Percentiles rank a stretch among this genome's conserved stretches.
phyloP scores from a whole-genome alignment of 176 grass and related monocot species.

The Tuctoria greenei region DNA sequence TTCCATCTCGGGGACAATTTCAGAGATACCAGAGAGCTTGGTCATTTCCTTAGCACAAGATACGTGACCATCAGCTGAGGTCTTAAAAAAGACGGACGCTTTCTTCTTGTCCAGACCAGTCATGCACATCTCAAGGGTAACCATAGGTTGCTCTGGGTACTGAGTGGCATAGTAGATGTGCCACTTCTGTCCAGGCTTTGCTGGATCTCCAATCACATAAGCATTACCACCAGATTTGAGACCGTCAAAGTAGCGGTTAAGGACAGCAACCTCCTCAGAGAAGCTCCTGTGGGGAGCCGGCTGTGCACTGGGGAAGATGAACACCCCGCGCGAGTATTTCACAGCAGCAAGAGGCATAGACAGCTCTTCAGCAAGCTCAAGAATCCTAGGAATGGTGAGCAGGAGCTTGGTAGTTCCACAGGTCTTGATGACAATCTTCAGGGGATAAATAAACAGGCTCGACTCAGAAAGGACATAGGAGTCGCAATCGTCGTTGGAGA shows the following conservation, averaged over 20 bases:
- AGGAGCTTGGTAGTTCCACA: slow-evolving; percentile 80
- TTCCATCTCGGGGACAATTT: slow-evolving; percentile 76
- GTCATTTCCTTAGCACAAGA: slow-evolving; percentile 74
- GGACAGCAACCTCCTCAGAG: slow-evolving; percentile 62
- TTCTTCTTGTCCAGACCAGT: slow-evolving; percentile 60
- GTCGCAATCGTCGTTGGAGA: slow-evolving; percentile 70
- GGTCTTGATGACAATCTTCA: slow-evolving; percentile 74
- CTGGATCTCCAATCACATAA: slow-evolving; percentile 68
- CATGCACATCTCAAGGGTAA: slow-evolving; percentile 88
- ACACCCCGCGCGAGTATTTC: slow-evolving; percentile 75
- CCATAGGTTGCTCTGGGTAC: slow-evolving; percentile 59
- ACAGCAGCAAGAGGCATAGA: slow-evolving; percentile 59
- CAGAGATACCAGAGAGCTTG: slow-evolving; percentile 58
- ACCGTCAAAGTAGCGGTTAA: slow-evolving; percentile 52
- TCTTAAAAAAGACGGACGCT: slow-evolving; percentile 75
- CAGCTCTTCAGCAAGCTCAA: slow-evolving; percentile 71
- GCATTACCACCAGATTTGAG: slow-evolving; percentile 63
- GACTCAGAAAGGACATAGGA: slow-evolving; percentile 82
- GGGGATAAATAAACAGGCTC: slow-evolving; percentile 69
- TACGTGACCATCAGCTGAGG: slow-evolving; percentile 39
- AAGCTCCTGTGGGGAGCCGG: slow-evolving; percentile 78
- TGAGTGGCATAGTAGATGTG: slow-evolving; percentile 69
- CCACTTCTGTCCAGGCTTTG: slow-evolving; percentile 60
- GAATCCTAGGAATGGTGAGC: slow-evolving; percentile 68
- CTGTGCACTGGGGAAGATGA: slow-evolving; percentile 70